Evolutionary conservation across 768 basidiomycete genomes (phyloP).

Genomic region (Tylopilus vinaceipallidus): DNA sequence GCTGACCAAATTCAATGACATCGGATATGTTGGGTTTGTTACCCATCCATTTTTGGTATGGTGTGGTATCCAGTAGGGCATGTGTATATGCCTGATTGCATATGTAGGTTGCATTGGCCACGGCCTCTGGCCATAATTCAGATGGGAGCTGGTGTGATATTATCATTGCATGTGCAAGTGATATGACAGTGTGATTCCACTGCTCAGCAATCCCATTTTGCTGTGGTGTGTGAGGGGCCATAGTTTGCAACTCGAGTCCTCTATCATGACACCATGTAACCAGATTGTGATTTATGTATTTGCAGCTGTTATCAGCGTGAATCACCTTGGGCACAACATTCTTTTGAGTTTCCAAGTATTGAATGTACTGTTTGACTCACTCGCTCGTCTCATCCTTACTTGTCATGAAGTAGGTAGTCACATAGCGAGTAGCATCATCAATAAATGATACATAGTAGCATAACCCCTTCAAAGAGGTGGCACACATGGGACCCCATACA

Average conservation of each 20-base stretch:
- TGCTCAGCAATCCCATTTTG: slow-evolving; percentile 39
- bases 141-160: slow-evolving; percentile 14
- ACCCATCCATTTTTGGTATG: slow-evolving; percentile 13
- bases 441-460: neutral
- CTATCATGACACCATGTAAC: slow-evolving; percentile 17
- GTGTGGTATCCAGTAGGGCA: neutral
- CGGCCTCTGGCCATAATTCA: slow-evolving; percentile 32
- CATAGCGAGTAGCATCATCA: neutral
- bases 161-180: slow-evolving; percentile 34
- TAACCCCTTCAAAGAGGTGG: neutral
- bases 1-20: too few relatives aligned
- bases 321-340: neutral
- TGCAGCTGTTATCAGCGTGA: slow-evolving; percentile 24
- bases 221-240: slow-evolving; percentile 35
- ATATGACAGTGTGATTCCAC: slow-evolving; percentile 32
- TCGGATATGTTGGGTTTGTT: neutral
- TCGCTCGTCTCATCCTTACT: neutral
- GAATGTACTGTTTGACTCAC: neutral
- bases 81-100: slow-evolving; percentile 16
- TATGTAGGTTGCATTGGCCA: slow-evolving; percentile 27
- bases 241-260: slow-evolving; percentile 33
- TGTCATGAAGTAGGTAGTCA: neutral
- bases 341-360: neutral
- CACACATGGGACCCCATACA: neutral
- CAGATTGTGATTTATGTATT: slow-evolving; percentile 4